Conservation (phyloP, 1,284 basidiomycete genomes). For the Pascua sp. region DNA sequence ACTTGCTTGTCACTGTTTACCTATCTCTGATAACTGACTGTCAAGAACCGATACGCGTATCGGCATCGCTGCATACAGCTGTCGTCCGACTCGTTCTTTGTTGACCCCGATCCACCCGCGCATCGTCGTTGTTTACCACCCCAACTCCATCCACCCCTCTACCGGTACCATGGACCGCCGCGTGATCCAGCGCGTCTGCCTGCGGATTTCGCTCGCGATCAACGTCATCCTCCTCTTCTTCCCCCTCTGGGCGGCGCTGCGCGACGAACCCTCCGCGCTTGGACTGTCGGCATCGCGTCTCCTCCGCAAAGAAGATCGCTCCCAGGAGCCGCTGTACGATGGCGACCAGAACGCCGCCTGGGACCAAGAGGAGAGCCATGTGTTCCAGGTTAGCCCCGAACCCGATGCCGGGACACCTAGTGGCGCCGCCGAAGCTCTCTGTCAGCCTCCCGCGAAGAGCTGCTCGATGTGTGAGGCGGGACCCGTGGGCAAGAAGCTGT, state of each 20-base stretch:
- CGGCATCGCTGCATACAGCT: background rate
- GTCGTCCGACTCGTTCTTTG: background rate
- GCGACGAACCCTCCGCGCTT: background rate
- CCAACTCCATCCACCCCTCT: background rate
- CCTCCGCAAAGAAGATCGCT: background rate
- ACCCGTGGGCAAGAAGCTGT: slow-evolving; percentile 1
- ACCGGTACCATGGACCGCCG: slow-evolving; percentile 9
- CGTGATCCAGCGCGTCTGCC: background rate
- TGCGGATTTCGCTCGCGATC: slow-evolving; percentile 9
- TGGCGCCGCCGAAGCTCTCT: background rate
- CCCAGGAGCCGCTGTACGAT: background rate
- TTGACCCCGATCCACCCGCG: too few relatives aligned
- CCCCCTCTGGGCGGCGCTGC: background rate
- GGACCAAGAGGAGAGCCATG: background rate
- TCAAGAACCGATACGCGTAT: too few relatives aligned
- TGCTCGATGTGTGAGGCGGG: slow-evolving; percentile 10
- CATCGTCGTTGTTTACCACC: background rate
- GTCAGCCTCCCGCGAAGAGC: background rate
- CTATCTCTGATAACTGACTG: too few relatives aligned
- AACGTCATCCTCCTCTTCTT: slow-evolving; percentile 8
- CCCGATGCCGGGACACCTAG: background rate
- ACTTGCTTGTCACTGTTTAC: too few relatives aligned
- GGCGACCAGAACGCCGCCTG: background rate
- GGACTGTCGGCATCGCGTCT: too few relatives aligned
- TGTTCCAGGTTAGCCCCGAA: background rate